Evolutionary conservation across 192 early-diverging fungal species (phyloP).

Genomic region (Dissophora ornata): DNA sequence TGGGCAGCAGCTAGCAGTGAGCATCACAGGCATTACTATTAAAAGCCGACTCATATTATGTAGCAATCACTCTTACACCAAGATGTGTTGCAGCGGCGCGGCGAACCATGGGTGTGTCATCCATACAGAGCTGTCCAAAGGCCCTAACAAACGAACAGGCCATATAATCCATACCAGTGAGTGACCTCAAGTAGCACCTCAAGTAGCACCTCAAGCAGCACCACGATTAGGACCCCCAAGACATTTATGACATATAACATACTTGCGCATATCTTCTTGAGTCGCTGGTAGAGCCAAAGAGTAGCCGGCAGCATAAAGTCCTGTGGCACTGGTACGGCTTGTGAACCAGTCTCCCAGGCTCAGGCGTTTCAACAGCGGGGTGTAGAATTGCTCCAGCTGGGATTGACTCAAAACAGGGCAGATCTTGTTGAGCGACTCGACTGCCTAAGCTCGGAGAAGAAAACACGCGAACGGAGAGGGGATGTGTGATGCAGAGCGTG

Average conservation of each 20-base stretch:
- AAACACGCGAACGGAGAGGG: conserved; percentile 6
- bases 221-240: no score
- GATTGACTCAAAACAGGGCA: conserved; percentile 74
- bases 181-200: not conserved
- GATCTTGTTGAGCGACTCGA: conserved; percentile 91
- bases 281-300: conserved; percentile 71
- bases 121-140: conserved; percentile 84
- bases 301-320: conserved; percentile 92
- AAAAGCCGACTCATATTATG: no score
- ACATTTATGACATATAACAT: not conserved
- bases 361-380: conserved; percentile 93
- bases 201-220: no score
- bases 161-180: not conserved
- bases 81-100: conserved; percentile 90
- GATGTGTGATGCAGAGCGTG: conserved; percentile 8
- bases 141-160: conserved; percentile 57
- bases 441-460: conserved; percentile 72
- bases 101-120: conserved; percentile 98
- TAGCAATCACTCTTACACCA: conserved; percentile 66
- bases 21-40: no score
- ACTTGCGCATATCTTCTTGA: conserved; percentile 90
- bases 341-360: conserved; percentile 98
- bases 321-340: conserved; percentile 91
- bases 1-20: not conserved
- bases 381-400: conserved; percentile 89